Conservation (phyloP, 192 early-diverging fungal genomes). For the Allomyces javanicus region DNA sequence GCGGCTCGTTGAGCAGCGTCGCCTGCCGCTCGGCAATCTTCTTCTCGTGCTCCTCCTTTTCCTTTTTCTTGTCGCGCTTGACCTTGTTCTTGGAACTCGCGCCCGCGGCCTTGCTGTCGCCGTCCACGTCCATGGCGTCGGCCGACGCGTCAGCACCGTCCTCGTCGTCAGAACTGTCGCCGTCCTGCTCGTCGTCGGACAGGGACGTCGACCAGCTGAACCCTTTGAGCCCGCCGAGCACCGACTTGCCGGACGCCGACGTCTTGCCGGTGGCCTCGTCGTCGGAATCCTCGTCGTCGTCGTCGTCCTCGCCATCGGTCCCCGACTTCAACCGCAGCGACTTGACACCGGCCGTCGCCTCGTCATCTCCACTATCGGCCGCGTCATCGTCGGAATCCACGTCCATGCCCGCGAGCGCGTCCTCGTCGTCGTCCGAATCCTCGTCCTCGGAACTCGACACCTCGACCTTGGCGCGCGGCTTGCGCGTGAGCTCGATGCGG, state of each 20-base stretch:
- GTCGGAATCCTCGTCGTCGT: constrained; percentile 6
- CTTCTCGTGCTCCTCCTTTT: constrained; percentile 28
- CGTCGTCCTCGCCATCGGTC: constrained; percentile 9
- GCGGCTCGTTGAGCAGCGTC: constrained; percentile 42
- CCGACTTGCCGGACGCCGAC: neutral
- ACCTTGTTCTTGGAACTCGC: constrained; percentile 16
- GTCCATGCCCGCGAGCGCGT: constrained; percentile 14
- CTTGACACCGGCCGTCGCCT: constrained; percentile 2
- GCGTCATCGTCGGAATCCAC: constrained; percentile 3
- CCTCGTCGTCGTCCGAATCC: constrained; percentile 10
- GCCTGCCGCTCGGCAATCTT: constrained; percentile 37
- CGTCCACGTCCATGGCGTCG: constrained; percentile 5
- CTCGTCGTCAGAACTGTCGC: constrained; percentile 8
- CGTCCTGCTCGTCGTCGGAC: constrained; percentile 7
- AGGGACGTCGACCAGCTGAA: neutral
- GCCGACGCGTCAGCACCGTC: constrained; percentile 7
- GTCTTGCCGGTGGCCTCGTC: constrained; percentile 4
- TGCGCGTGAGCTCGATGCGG: constrained; percentile 52
- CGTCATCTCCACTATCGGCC: constrained; percentile 7
- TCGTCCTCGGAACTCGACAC: constrained; percentile 14
- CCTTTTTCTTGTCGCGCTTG: constrained; percentile 37
- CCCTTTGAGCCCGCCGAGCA: neutral
- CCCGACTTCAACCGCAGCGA: too few relatives aligned
- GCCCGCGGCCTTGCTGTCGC: constrained; percentile 9
- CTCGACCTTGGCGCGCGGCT: constrained; percentile 29